Evolutionary conservation across 371 early-diverging fungal species (phyloP).

Genomic region (Mortierella sp.): DNA sequence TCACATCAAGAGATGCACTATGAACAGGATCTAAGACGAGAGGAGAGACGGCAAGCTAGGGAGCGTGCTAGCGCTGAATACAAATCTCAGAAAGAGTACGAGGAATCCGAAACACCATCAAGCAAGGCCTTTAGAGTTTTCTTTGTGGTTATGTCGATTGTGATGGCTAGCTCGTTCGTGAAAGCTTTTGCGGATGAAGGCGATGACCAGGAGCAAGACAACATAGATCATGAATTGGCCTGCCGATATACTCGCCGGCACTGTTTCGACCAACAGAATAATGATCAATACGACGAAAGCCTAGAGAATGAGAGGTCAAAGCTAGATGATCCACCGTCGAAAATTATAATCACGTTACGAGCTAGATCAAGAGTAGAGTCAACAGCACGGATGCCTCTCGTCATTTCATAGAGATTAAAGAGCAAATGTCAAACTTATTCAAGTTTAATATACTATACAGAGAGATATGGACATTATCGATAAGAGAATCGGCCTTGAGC

Average conservation of each 20-base stretch:
- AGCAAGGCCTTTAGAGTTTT: constrained; percentile 20
- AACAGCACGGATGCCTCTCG: neutral
- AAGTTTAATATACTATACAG: constrained; percentile 2
- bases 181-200: constrained; percentile 45
- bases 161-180: constrained; percentile 26
- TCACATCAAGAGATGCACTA: constrained; percentile 57
- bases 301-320: neutral
- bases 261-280: neutral
- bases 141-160: constrained; percentile 22
- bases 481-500: no score
- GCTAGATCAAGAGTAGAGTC: neutral
- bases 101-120: constrained; percentile 18
- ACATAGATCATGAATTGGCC: neutral
- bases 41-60: constrained; percentile 36
- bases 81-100: constrained; percentile 12
- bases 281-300: neutral
- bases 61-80: constrained; percentile 27
- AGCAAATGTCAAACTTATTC: no score
- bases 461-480: neutral
- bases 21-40: constrained; percentile 38
- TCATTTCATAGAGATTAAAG: neutral
- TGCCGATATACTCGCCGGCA: neutral
- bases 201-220: neutral
- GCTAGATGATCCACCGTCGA: neutral
- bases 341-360: neutral